These are phyloP conservation scores for Dactylonectria estremocensis DNA, from an alignment of 2,329 filamentous ascomycete species.

Conservation along the genomic window DNA sequence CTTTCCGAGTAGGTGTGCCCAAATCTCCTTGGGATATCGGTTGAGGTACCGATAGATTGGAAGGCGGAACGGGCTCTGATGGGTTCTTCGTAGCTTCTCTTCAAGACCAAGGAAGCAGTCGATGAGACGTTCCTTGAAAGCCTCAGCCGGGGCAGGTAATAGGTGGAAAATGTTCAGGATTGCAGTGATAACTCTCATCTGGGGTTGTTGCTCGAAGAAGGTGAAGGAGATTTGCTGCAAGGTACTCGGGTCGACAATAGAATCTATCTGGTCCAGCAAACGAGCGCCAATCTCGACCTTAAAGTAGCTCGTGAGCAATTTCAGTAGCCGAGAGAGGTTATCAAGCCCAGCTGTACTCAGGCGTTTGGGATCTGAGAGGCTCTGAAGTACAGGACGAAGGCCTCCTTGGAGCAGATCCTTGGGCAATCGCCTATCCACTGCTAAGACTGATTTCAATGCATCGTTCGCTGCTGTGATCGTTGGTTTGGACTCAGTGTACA, in stretches of 20 bases:
- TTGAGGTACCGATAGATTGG: slow-evolving; percentile 95
- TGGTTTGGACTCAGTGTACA: slow-evolving; percentile 93
- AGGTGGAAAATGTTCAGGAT: slow-evolving; percentile 98
- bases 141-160: slow-evolving; percentile 89
- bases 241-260: slow-evolving; percentile 84
- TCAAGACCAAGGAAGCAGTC: slow-evolving; percentile 93
- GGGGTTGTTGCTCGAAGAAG: slow-evolving; percentile 90
- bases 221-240: slow-evolving; percentile 95
- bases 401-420: slow-evolving; percentile 97
- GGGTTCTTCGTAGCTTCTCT: slow-evolving; percentile 85
- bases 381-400: slow-evolving; percentile 94
- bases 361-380: slow-evolving; percentile 93
- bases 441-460: slow-evolving; percentile 88
- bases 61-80: slow-evolving; percentile 90
- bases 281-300: slow-evolving; percentile 97
- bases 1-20: slow-evolving; percentile 83
- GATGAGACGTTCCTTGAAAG: slow-evolving; percentile 91
- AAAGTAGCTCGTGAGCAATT: slow-evolving; percentile 97
- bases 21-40: slow-evolving; percentile 90
- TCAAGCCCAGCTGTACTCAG: slow-evolving; percentile 91
- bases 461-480: slow-evolving; percentile 96
- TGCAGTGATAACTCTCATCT: slow-evolving; percentile 95
- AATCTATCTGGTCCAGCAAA: slow-evolving; percentile 93
- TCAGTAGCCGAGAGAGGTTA: slow-evolving; percentile 89
- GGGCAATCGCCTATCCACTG: slow-evolving; percentile 90